Base-by-base conservation (phyloP, 495 filamentous ascomycete species). In the Hyaloscypha bicolor region DNA sequence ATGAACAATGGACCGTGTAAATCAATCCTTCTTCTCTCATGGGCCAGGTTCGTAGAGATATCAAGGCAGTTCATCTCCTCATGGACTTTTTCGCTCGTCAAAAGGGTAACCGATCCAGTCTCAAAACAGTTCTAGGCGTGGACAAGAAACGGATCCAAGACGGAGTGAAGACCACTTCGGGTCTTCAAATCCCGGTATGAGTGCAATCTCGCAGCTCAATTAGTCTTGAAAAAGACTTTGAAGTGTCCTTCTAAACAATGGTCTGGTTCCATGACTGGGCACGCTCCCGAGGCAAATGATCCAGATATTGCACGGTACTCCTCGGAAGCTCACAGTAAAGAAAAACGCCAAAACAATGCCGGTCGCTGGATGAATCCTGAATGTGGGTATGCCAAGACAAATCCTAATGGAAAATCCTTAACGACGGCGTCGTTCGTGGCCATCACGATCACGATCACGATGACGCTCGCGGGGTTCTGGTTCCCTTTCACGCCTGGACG, bases 321-420 rank as follows among this genome's bases (percentile, higher is more conserved):
- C 67, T 25, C 39, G 60, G 61, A 60, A 55, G 30, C 65, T 39
- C n/a, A 60, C 51, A 51, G 39, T 30, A 73, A 70, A 63, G 33
- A 71, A 69, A 71, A 64, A 67, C 63, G 66, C 68, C 66, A 73
- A 63, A 66, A 19, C 42, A 62, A 72, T 72, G 71, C 61, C 64
- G 60, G 63, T 33, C 22, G 53, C 32, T 64, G 55, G 56, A 64
- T 67, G 58, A 45, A 25, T 57, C 55, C 52, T 45, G 32, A 35
- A 29, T 35, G 61, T 65, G 68, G 61, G 64, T 61, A 65, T 48
- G 25, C 61, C 64, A 61, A 22, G 51, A 9, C 16, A 68, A 64
- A 60, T 68, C 53, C 55, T 51, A 35, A 68, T 57, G 57, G 58
- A 52, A 59, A 66, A 56, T 63, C 65, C 2, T 48, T 48, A 48